Evolutionary conservation across 352 stramenopile genomes (phyloP), one percentile per base, ranked within the genome.

Genomic region (Phytopythium sindhum): DNA sequence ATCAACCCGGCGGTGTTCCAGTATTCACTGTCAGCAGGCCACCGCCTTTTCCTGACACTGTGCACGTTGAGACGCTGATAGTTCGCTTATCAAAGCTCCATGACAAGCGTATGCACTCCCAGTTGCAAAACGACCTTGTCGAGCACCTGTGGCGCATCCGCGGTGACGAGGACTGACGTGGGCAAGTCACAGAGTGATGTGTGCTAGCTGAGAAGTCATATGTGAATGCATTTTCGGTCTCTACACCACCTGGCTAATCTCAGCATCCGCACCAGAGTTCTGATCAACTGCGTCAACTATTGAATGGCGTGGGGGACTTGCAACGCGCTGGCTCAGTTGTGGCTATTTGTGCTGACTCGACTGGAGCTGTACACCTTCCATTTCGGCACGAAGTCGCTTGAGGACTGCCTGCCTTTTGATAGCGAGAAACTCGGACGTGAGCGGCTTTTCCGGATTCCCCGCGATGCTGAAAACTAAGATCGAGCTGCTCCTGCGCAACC

Each of bases 381-480:
- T 7, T 17, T 52, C 45, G 4, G 45, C 45, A 52, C 45, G 45
- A 52, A 52, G 45, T 17, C 45, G 7, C 45, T 28, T 52, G 21
- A 52, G 23, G 6, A 28, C 45, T 14, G 45, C 45, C 23, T 52
- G 45, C 23, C 23, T 52, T 17, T 52, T 52, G 8, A 52, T 7
- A 9, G 3, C 12, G 23, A 52, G 45, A 26, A 26, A 52, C 45
- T 52, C 45, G 3, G 45, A 52, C 15, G 19, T 28, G 3, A 52
- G 9, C 6, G 45, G 45, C 4, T 52, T 17, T 4, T 52, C 23
- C 5, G 45, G 45, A 14, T 52, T 52, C 8, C 21, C 45, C 21
- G 19, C 45, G 19, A 52, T 52, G 19, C 45, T 52, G 23, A 52
- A 61, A 12, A 53, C 44, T 61, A 10, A 52, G n/a, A 3, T 52